A percentile compares a stretch with the other conserved stretches of the same genome.
These are phyloP conservation scores for Loxodes magnus DNA, from an alignment of 73 alveolate genomes.

Conservation along the genomic window DNA sequence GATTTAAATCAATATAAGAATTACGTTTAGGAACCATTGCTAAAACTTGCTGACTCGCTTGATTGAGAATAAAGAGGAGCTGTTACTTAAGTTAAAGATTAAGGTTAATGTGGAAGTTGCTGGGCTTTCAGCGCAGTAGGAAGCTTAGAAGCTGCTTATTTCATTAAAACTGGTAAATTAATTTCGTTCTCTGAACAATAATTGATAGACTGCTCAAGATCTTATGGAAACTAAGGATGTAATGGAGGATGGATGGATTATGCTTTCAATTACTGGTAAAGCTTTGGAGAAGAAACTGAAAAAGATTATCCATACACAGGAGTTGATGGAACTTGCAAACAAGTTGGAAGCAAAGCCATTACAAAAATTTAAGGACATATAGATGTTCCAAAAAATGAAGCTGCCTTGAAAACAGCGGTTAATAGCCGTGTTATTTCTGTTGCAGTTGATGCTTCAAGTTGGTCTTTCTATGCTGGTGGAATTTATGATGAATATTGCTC, in stretches of 20 bases:
- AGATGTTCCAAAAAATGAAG: conserved; percentile 16
- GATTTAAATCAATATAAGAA: neutral
- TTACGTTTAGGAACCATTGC: neutral
- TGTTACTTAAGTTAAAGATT: conserved; percentile 50
- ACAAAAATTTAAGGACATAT: conserved; percentile 11
- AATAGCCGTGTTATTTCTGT: conserved; percentile 27
- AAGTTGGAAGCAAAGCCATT: neutral
- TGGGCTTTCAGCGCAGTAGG: conserved; percentile 66
- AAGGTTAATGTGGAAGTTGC: conserved; percentile 68
- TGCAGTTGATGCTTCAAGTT: conserved; percentile 52
- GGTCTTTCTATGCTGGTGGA: conserved; percentile 49
- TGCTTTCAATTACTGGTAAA: conserved; percentile 37
- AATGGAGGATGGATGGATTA: conserved; percentile 46
- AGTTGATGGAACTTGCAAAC: conserved; percentile 28
- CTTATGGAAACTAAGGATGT: conserved; percentile 45
- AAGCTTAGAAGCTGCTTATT: conserved; percentile 38
- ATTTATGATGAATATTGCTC: conserved; percentile 30
- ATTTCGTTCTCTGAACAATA: conserved; percentile 31
- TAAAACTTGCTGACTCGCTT: neutral
- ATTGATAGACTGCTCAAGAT: conserved; percentile 69
- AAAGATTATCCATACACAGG: conserved; percentile 50
- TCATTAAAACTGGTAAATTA: conserved; percentile 15
- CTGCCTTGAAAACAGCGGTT: conserved; percentile 19
- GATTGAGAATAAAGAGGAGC: conserved; percentile 5
- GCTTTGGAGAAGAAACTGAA: conserved; percentile 19